phyloP scores from a whole-genome alignment of 1,139 yeast genomes.

The Waltiozyma solani region DNA sequence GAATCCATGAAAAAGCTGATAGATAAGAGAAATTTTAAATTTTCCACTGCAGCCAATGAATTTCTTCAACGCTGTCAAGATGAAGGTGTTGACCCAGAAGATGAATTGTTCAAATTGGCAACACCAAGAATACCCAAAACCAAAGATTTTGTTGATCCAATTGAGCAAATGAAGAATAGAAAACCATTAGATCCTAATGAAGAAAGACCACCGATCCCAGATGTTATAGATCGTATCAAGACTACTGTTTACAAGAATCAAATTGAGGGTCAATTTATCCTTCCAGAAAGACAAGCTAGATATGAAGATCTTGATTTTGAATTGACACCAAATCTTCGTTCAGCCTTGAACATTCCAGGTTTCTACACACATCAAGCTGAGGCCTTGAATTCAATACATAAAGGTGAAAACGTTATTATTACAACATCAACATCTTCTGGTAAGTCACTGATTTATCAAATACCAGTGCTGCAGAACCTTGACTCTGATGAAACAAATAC shows the following conservation, averaged over 20 bases:
- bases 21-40: constrained; percentile 44
- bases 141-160: constrained; percentile 37
- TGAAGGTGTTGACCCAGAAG: constrained; percentile 26
- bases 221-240: constrained; percentile 39
- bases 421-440: constrained; percentile 96
- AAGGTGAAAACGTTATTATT: constrained; percentile 60
- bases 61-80: constrained; percentile 28
- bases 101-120: constrained; percentile 26
- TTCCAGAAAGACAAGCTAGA: constrained; percentile 36
- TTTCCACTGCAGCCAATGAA: constrained; percentile 31
- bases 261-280: constrained; percentile 35
- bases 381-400: constrained; percentile 51
- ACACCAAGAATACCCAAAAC: constrained; percentile 36
- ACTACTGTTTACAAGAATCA: constrained; percentile 50
- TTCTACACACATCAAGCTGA: constrained; percentile 77
- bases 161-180: constrained; percentile 33
- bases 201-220: constrained; percentile 28
- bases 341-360: constrained; percentile 37
- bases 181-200: constrained; percentile 18
- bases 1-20: constrained; percentile 52
- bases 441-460: constrained; percentile 81
- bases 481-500: constrained; percentile 46
- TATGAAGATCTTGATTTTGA: constrained; percentile 31
- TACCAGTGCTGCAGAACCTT: constrained; percentile 58
- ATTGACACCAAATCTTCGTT: constrained; percentile 35